Evolutionary conservation across 768 basidiomycete genomes (phyloP).

Genomic region (Psilocybe sp.): DNA sequence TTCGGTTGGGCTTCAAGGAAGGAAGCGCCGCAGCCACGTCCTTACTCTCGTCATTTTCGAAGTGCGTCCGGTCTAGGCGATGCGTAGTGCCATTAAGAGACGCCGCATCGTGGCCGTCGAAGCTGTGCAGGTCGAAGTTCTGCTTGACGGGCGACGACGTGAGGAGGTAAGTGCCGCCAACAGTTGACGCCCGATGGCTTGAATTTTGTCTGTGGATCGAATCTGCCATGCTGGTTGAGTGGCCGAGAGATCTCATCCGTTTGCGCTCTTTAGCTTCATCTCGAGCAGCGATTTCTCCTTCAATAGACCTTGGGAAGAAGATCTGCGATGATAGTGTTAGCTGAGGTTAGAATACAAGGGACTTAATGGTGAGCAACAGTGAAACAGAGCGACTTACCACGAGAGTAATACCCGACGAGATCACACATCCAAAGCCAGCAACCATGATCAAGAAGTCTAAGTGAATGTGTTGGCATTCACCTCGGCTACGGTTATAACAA

Average conservation of each 20-base stretch:
- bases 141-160: slow-evolving; percentile 33
- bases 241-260: slow-evolving; percentile 28
- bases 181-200: slow-evolving; percentile 10
- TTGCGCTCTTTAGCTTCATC: slow-evolving; percentile 44
- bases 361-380: neutral
- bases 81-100: slow-evolving; percentile 4
- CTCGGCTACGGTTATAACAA: neutral
- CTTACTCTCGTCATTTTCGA: slow-evolving; percentile 32
- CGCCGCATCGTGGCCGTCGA: slow-evolving; percentile 16
- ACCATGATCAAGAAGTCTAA: slow-evolving; percentile 60
- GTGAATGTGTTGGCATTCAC: slow-evolving; percentile 2
- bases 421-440: slow-evolving; percentile 54
- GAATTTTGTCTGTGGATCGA: slow-evolving; percentile 19
- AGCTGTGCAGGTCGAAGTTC: slow-evolving; percentile 16
- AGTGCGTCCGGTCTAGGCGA: slow-evolving; percentile 9
- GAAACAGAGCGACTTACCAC: slow-evolving; percentile 41
- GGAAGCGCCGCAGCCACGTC: slow-evolving; percentile 25
- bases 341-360: neutral
- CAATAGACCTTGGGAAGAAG: slow-evolving; percentile 80
- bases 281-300: slow-evolving; percentile 55
- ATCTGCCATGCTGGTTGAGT: slow-evolving; percentile 20
- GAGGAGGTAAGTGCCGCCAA: slow-evolving; percentile 28
- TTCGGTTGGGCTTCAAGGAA: slow-evolving; percentile 41
- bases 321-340: slow-evolving; percentile 42
- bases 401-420: slow-evolving; percentile 75